Conservation (phyloP, 352 stramenopile genomes). For the Aphanomyces cochlioides region DNA sequence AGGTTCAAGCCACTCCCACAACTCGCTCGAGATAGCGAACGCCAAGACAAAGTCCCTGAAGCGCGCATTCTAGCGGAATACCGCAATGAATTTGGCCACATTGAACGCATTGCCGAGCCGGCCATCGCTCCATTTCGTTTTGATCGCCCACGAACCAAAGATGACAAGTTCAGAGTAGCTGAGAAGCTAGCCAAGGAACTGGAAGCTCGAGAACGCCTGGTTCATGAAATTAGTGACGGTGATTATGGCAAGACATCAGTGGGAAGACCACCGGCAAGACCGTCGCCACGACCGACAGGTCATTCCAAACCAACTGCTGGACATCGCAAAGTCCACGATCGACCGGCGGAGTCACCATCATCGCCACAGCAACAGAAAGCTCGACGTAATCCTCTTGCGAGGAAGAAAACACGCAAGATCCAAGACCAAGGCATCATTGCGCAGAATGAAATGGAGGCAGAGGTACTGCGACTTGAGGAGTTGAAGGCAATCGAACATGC, state of each 20-base stretch:
- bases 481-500: conserved; percentile 2
- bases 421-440: not conserved
- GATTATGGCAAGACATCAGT: conserved; percentile 3
- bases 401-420: not conserved
- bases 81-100: conserved; percentile 9
- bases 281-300: not conserved
- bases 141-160: not conserved
- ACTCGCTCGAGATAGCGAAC: not conserved
- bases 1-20: conserved; percentile 9
- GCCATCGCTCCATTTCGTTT: conserved; percentile 6
- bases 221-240: not conserved
- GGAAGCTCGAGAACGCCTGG: not conserved
- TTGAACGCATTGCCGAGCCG: not conserved
- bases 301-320: not conserved
- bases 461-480: conserved; percentile 4
- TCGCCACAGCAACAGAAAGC: not conserved
- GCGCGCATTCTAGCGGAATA: not conserved
- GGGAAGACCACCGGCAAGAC: not conserved
- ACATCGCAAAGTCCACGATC: not conserved
- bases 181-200: not conserved
- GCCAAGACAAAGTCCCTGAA: not conserved
- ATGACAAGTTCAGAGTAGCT: not conserved
- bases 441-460: conserved; percentile 8
- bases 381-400: not conserved
- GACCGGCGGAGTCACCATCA: not conserved